A percentile compares a stretch with the other conserved stretches of the same genome.
Evolutionary conservation across 352 stramenopile genomes (phyloP).

Genomic region (Phytophthora rubi): DNA sequence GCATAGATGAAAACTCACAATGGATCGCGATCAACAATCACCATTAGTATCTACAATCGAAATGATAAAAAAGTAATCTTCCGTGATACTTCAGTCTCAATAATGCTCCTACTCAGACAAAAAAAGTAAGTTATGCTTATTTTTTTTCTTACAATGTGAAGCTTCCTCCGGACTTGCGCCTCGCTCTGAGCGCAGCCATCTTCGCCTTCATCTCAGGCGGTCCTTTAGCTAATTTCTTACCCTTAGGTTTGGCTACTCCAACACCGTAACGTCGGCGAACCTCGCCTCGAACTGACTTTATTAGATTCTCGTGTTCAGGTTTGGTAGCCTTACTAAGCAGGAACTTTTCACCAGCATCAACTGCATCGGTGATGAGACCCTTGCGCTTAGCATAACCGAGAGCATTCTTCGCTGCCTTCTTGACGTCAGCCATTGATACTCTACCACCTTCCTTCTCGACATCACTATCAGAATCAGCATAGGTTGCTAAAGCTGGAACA

Average conservation of each 20-base stretch:
- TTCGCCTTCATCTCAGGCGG: neutral
- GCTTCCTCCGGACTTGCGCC: neutral
- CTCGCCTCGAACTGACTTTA: neutral
- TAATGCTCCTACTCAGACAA: slow-evolving; percentile 18
- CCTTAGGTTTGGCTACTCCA: neutral
- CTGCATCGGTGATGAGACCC: neutral
- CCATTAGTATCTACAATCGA: slow-evolving; percentile 19
- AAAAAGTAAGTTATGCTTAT: slow-evolving; percentile 9
- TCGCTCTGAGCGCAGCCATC: neutral
- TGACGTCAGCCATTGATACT: neutral
- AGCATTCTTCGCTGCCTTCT: neutral
- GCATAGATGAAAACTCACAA: slow-evolving; percentile 21
- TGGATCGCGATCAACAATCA: slow-evolving; percentile 12
- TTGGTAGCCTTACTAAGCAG: neutral
- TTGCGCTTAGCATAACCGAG: neutral
- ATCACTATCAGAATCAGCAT: neutral
- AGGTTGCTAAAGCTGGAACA: neutral
- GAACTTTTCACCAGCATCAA: neutral
- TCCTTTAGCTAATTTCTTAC: neutral
- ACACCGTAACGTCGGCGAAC: neutral
- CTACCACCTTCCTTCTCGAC: neutral
- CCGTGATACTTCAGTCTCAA: neutral
- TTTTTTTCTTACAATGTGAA: slow-evolving; percentile 14
- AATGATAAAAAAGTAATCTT: slow-evolving; percentile 15
- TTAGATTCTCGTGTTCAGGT: neutral